Conservation (phyloP, 2,329 filamentous ascomycete species). For the Epichloe uncinata region DNA sequence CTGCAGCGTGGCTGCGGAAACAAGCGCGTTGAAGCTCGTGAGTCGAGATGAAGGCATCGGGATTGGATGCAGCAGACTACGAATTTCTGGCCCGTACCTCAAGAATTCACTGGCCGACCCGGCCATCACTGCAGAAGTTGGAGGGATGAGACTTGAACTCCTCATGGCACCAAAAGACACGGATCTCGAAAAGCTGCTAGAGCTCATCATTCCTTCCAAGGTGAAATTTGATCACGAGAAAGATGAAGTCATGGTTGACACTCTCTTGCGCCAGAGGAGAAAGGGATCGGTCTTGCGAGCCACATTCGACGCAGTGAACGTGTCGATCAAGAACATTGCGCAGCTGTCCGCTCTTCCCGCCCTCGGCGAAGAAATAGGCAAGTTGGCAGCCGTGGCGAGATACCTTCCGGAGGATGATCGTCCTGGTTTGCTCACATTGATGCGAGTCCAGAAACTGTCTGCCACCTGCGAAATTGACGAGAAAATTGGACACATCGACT, state of each 20-base stretch:
- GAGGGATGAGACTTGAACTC: conserved; percentile 59
- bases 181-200: conserved; percentile 71
- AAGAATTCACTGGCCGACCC: conserved; percentile 39
- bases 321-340: conserved; percentile 47
- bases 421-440: conserved; percentile 70
- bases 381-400: conserved; percentile 77
- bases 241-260: conserved; percentile 91
- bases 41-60: conserved; percentile 60
- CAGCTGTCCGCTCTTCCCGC: conserved; percentile 55
- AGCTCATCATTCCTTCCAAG: conserved; percentile 81
- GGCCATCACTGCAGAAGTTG: conserved; percentile 49
- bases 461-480: conserved; percentile 50
- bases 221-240: conserved; percentile 75
- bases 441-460: conserved; percentile 50
- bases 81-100: conserved; percentile 56
- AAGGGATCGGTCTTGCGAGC: conserved; percentile 74
- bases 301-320: conserved; percentile 49
- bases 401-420: conserved; percentile 93
- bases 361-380: conserved; percentile 66
- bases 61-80: conserved; percentile 62
- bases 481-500: conserved; percentile 50
- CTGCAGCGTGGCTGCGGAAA: conserved; percentile 60
- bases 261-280: conserved; percentile 68
- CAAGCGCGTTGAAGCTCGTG: conserved; percentile 70
- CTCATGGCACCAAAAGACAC: conserved; percentile 57